Evolutionary conservation across 495 filamentous ascomycete genomes (phyloP), one percentile per base, ranked within the genome.

Genomic region (Sabuloglossum arenarium): DNA sequence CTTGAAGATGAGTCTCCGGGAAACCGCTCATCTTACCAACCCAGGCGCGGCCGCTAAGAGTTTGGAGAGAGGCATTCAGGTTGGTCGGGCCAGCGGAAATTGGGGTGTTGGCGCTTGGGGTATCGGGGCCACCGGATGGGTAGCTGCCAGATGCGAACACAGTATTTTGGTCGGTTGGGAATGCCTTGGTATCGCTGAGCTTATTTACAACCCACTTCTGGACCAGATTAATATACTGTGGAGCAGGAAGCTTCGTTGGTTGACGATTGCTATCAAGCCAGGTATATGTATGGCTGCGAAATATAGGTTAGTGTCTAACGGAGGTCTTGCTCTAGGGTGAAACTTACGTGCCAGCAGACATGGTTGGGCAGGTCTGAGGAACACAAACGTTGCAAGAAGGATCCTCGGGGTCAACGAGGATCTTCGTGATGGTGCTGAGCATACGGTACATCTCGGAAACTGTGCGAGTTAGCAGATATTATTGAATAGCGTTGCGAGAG

Each of bases 141-240:
- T 76, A 80, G 23, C 78, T 81, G 19, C 69, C 75, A 24, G 66
- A 66, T 60, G 75, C 73, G 10, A 82, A 72, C 43, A 76, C 73
- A 24, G 71, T 69, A 25, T 77, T 77, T 12, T 73, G 64, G 56
- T 85, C 83, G 34, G 84, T 93, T 3, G 88, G 88, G 68, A 96
- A 94, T 68, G 90, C 83, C 61, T 80, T 76, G 19, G 76, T 78
- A 66, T 94, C 88, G 61, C 86, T 81, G 55, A 94, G 84, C 71
- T 94, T 96, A 68, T 84, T 85, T 52, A 82, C 80, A 59, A 94
- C 90, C 88, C 88, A 96, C 51, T 85, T 85, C 67, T 94, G 86
- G 65, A 96, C 89, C 24, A 90, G 78, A 49, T 81, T 82, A 67
- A 94, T 94, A 66, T 94, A 96, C 62, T 88, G 86, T 34, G 76